phyloP scores from a whole-genome alignment of 257 asterid genomes.

The Eustoma russellianum region DNA sequence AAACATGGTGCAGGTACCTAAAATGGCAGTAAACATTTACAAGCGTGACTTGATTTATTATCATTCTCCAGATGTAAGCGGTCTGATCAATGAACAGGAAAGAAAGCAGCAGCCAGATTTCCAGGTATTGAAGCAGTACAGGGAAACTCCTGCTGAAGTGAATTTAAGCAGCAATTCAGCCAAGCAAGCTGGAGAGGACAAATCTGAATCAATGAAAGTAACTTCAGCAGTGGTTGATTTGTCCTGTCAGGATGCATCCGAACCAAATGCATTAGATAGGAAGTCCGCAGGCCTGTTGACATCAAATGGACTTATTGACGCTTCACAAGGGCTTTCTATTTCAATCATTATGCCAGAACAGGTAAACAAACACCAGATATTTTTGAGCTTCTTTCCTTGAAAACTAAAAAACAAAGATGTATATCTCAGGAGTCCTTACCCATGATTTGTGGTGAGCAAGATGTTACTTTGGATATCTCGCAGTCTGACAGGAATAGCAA shows the following conservation, averaged over 20 bases:
- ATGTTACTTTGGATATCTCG: conserved; percentile 15
- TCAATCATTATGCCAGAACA: conserved; percentile 16
- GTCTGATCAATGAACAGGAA: conserved; percentile 12
- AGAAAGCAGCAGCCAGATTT: conserved; percentile 9
- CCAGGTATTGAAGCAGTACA: conserved; percentile 10
- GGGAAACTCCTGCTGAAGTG: conserved; percentile 21
- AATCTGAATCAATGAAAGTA: conserved; percentile 20
- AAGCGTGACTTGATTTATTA: conserved; percentile 16
- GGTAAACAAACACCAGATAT: conserved; percentile 17
- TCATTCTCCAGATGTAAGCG: conserved; percentile 9
- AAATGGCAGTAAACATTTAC: conserved; percentile 14
- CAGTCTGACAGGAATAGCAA: conserved; percentile 14
- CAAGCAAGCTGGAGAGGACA: conserved; percentile 20
- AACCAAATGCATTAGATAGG: conserved; percentile 8
- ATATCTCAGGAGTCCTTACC: conserved; percentile 14
- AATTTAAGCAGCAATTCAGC: background rate
- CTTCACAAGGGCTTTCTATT: conserved; percentile 14
- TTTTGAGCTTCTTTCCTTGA: conserved; percentile 21
- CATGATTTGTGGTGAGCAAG: conserved; percentile 23
- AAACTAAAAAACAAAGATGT: conserved; percentile 27
- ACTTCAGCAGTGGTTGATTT: conserved; percentile 14
- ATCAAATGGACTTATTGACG: conserved; percentile 18
- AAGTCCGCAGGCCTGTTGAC: background rate
- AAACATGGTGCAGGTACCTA: conserved; percentile 12
- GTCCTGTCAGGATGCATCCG: conserved; percentile 21